Percentiles rank a stretch among this genome's conserved stretches.
Conservation (phyloP, 805 yeast species). For the Starmerella asiatica region DNA sequence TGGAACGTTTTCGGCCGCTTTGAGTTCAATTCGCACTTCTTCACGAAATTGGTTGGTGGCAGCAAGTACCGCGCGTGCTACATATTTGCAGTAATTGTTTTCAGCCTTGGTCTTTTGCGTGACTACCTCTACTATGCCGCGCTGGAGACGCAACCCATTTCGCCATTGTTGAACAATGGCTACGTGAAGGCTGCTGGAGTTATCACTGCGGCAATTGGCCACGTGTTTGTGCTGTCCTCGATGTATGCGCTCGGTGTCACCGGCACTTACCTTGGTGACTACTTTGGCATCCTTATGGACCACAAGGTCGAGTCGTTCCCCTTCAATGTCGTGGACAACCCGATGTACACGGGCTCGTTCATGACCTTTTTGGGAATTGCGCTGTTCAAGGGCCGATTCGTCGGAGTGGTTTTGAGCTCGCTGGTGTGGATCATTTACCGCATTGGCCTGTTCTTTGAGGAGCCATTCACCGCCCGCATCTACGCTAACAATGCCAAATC, state of each 20-base stretch:
- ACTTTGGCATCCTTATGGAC: constrained; percentile 89
- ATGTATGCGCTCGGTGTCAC: constrained; percentile 91
- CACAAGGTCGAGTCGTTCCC: constrained; percentile 87
- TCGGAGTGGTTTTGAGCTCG: constrained; percentile 62
- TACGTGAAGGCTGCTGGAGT: constrained; percentile 40
- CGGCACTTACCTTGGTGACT: constrained; percentile 94
- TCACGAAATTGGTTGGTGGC: constrained; percentile 64
- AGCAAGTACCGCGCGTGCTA: constrained; percentile 68
- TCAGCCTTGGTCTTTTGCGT: constrained; percentile 69
- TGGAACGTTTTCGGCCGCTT: constrained; percentile 89
- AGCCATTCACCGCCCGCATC: constrained; percentile 88
- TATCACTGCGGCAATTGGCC: constrained; percentile 50
- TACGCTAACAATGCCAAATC: constrained; percentile 63
- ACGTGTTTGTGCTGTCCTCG: constrained; percentile 63
- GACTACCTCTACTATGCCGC: constrained; percentile 64
- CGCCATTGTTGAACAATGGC: constrained; percentile 35
- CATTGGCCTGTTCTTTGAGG: constrained; percentile 78
- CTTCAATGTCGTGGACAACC: constrained; percentile 78
- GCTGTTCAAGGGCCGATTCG: constrained; percentile 75
- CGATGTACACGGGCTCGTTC: constrained; percentile 93
- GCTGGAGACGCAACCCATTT: constrained; percentile 54
- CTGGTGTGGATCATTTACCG: constrained; percentile 71
- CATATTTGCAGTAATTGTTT: constrained; percentile 65
- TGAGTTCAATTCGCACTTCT: constrained; percentile 63
- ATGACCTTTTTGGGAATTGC: constrained; percentile 85